A percentile compares a stretch with the other conserved stretches of the same genome.
phyloP scores from a whole-genome alignment of 176 grass and related monocot species.

The Oryza punctata region DNA sequence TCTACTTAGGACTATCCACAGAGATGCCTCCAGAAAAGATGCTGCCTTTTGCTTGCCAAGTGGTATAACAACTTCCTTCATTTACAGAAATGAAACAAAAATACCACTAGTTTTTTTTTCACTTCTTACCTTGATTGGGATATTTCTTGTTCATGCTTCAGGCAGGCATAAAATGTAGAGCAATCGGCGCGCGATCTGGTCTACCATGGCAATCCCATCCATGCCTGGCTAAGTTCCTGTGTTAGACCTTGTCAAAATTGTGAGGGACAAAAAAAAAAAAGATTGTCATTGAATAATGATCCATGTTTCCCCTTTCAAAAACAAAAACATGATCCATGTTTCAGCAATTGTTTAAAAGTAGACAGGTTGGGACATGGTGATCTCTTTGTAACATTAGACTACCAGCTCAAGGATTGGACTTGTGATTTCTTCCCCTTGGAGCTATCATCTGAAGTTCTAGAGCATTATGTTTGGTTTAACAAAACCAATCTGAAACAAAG shows the following conservation, averaged over 20 bases:
- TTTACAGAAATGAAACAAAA: neutral
- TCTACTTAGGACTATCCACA: slow-evolving; percentile 34
- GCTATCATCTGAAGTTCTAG: neutral
- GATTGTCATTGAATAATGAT: neutral
- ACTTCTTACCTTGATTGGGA: neutral
- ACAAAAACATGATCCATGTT: too few species aligned
- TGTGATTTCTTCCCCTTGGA: neutral
- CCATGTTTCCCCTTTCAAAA: neutral
- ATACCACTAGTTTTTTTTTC: neutral
- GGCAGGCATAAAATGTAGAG: slow-evolving; percentile 43
- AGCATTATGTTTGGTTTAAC: neutral
- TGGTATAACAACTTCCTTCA: slow-evolving; percentile 40
- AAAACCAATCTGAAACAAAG: neutral
- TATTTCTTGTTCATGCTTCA: slow-evolving; percentile 3
- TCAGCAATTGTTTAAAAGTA: too few species aligned
- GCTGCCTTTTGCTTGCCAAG: slow-evolving; percentile 53
- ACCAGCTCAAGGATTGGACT: slow-evolving; percentile 2
- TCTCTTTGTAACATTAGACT: neutral
- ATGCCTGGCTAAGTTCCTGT: slow-evolving; percentile 32
- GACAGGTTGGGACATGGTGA: neutral
- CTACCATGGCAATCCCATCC: slow-evolving; percentile 42
- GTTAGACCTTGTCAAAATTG: neutral
- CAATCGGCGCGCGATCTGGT: slow-evolving; percentile 25
- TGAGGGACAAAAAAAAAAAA: neutral
- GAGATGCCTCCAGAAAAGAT: slow-evolving; percentile 43